Evolutionary conservation across 768 basidiomycete genomes (phyloP), one percentile per base, ranked within the genome.

Genomic region (Pleurotus pulmonarius): DNA sequence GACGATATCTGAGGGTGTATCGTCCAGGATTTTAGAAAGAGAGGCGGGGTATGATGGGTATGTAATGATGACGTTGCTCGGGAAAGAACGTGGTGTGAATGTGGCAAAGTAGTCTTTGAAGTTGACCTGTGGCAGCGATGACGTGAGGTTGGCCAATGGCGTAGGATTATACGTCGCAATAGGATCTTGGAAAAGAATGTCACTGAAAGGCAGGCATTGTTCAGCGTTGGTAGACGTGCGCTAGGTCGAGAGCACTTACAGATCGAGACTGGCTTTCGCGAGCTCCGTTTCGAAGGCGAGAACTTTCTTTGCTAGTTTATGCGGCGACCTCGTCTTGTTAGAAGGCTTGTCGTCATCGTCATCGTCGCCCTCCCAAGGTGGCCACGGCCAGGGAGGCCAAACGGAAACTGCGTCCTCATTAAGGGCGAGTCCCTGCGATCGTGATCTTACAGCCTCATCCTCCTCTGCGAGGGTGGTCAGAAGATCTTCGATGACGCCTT

Each of bases 101-200:
- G 90, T 76, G 0, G 96, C 82, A 57, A 98, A 86, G 70, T 97
- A 99, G n/a, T 83, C 78, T 1, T 82, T 76, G 69, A 96, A 92
- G 60, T 90, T 77, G 60, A 99, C 82, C 67, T 93, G 83, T 1
- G 88, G 82, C 4, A 98, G 72, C 1, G 82, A 72, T 15, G 77
- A 74, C 25, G 85, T 85, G 56, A 98, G 80, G 39, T 88, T 86
- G 13, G 80, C 75, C 55, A 94, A 74, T 2, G 82, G 75, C 41
- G 82, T 77, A 5, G 93, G 94, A 67, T 98, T 98, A 71, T 99
- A 98, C 0, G 92, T 90, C 45, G 78, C 86, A 46, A 92, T 75
- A 2, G 95, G 95, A 67, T 98, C 88, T 68, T 87, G 85, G 58
- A 82, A 78, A 45, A 90, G 72, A 29, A 86, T 76, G 64, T 87